Conservation (phyloP, 371 early-diverging fungal species). For the Rhizopus delemar region DNA sequence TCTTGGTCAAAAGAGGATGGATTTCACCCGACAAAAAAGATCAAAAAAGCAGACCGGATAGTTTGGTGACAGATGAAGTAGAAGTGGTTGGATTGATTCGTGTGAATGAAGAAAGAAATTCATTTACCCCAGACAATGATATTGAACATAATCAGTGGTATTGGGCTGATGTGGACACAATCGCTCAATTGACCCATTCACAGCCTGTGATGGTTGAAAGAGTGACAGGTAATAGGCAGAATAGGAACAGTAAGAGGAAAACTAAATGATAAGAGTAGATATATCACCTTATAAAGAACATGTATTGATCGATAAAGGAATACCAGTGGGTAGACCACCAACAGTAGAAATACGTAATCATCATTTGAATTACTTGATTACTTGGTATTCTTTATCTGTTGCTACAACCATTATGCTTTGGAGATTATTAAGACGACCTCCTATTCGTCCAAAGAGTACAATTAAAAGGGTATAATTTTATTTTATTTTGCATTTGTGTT, state of each 20-base stretch:
- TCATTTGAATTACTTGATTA: constrained; percentile 85
- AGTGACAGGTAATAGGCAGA: constrained; percentile 51
- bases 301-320: constrained; percentile 57
- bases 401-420: constrained; percentile 72
- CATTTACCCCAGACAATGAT: constrained; percentile 72
- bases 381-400: constrained; percentile 79
- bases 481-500: neutral
- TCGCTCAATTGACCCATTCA: constrained; percentile 66
- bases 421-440: constrained; percentile 50
- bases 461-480: neutral
- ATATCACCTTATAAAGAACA: constrained; percentile 42
- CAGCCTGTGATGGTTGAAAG: constrained; percentile 77
- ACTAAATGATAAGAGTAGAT: constrained; percentile 26
- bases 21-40: constrained; percentile 72
- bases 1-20: constrained; percentile 90
- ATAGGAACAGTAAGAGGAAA: neutral
- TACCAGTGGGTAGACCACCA: constrained; percentile 74
- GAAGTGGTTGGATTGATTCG: constrained; percentile 66
- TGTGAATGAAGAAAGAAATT: constrained; percentile 61
- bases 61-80: constrained; percentile 55
- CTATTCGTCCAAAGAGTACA: constrained; percentile 9
- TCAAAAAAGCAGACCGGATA: constrained; percentile 55
- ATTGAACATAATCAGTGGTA: constrained; percentile 79
- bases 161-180: constrained; percentile 75
- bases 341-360: constrained; percentile 79